These are phyloP conservation scores for Globisporangium middletonii DNA, from an alignment of 352 stramenopile genomes.

Conservation along the genomic window DNA sequence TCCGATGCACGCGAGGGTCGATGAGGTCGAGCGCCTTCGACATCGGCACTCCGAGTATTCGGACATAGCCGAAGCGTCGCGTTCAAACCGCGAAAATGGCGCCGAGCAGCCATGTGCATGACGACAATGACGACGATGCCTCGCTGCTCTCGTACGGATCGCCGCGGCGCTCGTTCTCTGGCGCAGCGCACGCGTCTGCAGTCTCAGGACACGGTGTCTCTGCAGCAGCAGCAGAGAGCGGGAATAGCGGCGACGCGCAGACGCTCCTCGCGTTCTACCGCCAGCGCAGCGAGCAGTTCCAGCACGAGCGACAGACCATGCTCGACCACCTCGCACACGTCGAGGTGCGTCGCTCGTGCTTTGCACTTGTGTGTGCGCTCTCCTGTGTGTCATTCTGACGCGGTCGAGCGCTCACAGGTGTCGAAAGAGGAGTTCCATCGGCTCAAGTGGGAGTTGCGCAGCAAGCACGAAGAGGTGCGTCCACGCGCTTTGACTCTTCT, in stretches of 20 bases:
- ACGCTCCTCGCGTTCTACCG: conserved; percentile 61
- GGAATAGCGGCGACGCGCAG: conserved; percentile 3
- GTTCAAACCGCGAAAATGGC: conserved; percentile 1
- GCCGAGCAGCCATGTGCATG: conserved; percentile 1
- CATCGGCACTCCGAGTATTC: background rate
- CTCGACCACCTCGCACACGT: conserved; percentile 49
- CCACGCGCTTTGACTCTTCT: background rate
- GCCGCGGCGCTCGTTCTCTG: conserved; percentile 23
- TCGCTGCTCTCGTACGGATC: conserved; percentile 54
- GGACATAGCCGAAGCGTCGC: background rate
- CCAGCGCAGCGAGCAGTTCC: conserved; percentile 58
- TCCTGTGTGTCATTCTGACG: background rate
- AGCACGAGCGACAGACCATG: conserved; percentile 45
- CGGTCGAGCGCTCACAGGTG: conserved; percentile 25
- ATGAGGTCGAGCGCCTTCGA: no score
- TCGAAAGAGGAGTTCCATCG: conserved; percentile 72
- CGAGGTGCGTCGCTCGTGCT: conserved; percentile 24
- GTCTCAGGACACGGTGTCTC: background rate
- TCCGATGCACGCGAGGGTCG: no score
- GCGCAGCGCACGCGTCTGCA: background rate
- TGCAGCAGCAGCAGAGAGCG: conserved; percentile 7
- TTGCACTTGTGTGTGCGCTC: background rate
- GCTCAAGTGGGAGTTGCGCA: conserved; percentile 66
- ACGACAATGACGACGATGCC: conserved; percentile 19
- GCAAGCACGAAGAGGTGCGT: conserved; percentile 56